A percentile compares a stretch with the other conserved stretches of the same genome.
phyloP scores from a whole-genome alignment of 352 stramenopile species.

The Phytophthora pseudosyringae region DNA sequence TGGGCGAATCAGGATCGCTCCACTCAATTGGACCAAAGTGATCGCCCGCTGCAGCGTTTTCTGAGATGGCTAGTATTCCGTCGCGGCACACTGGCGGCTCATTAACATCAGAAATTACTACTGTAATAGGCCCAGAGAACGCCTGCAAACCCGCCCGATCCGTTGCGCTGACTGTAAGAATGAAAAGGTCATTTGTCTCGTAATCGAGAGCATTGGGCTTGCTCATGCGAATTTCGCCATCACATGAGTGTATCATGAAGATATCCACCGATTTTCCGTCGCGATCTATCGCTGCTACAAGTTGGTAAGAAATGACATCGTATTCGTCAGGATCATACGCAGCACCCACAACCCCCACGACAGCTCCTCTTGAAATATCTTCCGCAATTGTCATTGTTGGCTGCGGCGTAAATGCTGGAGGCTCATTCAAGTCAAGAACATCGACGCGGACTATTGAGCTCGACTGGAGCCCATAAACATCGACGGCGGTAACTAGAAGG shows the following conservation, averaged over 20 bases:
- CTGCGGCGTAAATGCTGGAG: constrained; percentile 44
- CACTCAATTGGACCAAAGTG: constrained; percentile 42
- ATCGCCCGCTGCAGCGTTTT: constrained; percentile 37
- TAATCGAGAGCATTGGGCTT: constrained; percentile 42
- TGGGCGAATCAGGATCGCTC: constrained; percentile 43
- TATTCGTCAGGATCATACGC: constrained; percentile 58
- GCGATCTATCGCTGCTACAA: constrained; percentile 34
- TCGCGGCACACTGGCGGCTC: constrained; percentile 23
- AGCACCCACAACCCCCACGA: constrained; percentile 38
- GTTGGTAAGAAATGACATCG: constrained; percentile 52
- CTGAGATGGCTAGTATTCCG: constrained; percentile 22
- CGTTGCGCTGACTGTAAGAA: constrained; percentile 46
- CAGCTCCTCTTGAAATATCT: constrained; percentile 38
- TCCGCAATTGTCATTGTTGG: constrained; percentile 43
- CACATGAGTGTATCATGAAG: constrained; percentile 63
- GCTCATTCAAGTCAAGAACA: constrained; percentile 58
- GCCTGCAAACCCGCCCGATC: constrained; percentile 49
- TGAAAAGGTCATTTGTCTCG: constrained; percentile 38
- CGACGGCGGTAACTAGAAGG: constrained; percentile 17
- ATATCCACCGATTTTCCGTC: constrained; percentile 45
- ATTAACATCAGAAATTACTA: constrained; percentile 28
- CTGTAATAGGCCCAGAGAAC: constrained; percentile 13
- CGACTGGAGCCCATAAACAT: constrained; percentile 7
- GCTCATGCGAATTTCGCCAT: constrained; percentile 55
- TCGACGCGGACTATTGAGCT: constrained; percentile 41